phyloP scores from a whole-genome alignment of 2,329 filamentous ascomycete genomes.

The Stagonosporopsis cucurbitacearum region DNA sequence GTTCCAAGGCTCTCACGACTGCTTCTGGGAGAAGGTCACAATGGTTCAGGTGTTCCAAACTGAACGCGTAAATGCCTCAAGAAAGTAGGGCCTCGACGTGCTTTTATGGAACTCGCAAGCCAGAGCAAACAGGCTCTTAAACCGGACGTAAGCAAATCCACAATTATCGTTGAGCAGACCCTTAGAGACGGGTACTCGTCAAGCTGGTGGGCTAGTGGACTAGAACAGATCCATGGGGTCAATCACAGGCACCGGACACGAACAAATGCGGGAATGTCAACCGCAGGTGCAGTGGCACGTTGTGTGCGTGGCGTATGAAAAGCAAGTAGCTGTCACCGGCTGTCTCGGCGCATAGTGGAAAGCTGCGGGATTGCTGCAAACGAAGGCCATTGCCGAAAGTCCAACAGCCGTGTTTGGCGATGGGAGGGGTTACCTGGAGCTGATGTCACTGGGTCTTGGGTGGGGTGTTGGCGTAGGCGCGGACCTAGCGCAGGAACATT shows the following conservation, averaged over 20 bases:
- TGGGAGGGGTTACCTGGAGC: conserved; percentile 5
- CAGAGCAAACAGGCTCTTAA: conserved; percentile 8
- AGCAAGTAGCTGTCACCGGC: conserved; percentile 6
- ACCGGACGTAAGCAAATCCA: conserved; percentile 32
- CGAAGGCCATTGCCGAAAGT: conserved; percentile 11
- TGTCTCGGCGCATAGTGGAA: conserved; percentile 12
- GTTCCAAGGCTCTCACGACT: conserved; percentile 32
- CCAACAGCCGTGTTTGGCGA: conserved; percentile 11
- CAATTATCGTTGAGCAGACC: conserved; percentile 36
- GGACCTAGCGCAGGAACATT: conserved; percentile 5
- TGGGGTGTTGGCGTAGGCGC: conserved; percentile 2
- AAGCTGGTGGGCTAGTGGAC: conserved; percentile 25
- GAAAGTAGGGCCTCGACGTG: conserved; percentile 32
- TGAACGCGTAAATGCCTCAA: conserved; percentile 30
- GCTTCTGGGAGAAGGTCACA: conserved; percentile 8
- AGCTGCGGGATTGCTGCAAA: conserved; percentile 15
- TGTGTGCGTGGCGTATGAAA: conserved; percentile 16
- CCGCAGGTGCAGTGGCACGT: conserved; percentile 13
- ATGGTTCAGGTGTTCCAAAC: conserved; percentile 38
- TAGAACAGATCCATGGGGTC: conserved; percentile 19
- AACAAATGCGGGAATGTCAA: conserved; percentile 12
- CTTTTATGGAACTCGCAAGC: conserved; percentile 29
- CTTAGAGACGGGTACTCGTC: conserved; percentile 24
- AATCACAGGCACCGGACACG: conserved; percentile 18
- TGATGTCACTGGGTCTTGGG: conserved; percentile 18